Evolutionary conservation across 805 yeast genomes (phyloP), one percentile per base, ranked within the genome.

Genomic region (Saccharomycopsis sp.): DNA sequence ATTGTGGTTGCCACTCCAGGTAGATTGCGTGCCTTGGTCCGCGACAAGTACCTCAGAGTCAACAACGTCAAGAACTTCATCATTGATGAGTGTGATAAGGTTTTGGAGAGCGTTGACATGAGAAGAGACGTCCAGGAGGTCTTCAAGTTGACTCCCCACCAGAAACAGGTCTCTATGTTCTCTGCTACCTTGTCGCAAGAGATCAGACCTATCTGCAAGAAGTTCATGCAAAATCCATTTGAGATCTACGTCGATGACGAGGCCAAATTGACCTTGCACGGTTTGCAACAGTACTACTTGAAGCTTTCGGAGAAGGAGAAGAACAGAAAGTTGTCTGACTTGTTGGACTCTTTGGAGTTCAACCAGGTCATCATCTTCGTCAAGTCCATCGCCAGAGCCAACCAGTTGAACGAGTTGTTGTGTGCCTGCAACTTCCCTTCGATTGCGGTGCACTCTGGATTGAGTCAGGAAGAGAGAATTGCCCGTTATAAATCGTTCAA

Each of bases 91-190:
- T 94, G 98, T 85, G 99, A 92, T 79, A 91, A 91, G 77, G 98
- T 92, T 58, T 81, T 92, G 73, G 98, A 94, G 78, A 78, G 84
- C 57, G 69, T 85, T 68, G 95, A 87, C 68, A 92, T 92, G 99
- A 89, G 99, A 80, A 86, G 97, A 73, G 99, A 92, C 71, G 97
- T 92, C 60, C 99, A 92, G 79, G 98, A 92, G 71, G 88, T 94
- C 64, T 92, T 94, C 84, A 86, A 97, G 74, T 89, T 89, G 61
- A 92, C 99, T 55, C 99, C 99, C 64, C 96, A 89, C 75, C 97
- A 92, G 73, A 92, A 92, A 76, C 99, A 92, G 79, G 98, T 94
- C 58, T 91, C 94, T 98, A 92, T 92, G 97, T 92, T 92, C 75
- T 88, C 97, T 61, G 99, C 99, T 64, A 92, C 99, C 57, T 80